Percentiles rank a stretch among this genome's conserved stretches.
Conservation (phyloP, 805 yeast genomes). For the Clavispora carvajalis region DNA sequence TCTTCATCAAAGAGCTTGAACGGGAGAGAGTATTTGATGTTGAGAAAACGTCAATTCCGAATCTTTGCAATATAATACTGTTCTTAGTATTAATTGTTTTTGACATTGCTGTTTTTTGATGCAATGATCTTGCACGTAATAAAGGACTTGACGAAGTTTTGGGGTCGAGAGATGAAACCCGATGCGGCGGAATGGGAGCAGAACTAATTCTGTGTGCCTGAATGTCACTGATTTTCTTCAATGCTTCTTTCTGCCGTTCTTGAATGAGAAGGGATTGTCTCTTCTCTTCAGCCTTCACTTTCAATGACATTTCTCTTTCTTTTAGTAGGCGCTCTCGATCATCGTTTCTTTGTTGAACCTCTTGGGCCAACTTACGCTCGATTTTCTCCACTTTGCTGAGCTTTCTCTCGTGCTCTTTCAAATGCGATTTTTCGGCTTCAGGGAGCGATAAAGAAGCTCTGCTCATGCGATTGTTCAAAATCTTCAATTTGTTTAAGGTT, state of each 20-base stretch:
- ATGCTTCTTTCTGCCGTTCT: constrained; percentile 26
- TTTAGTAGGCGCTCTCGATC: constrained; percentile 6
- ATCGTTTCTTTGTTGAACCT: constrained; percentile 14
- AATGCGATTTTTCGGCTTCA: not conserved
- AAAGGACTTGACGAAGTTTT: constrained; percentile 22
- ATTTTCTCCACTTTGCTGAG: constrained; percentile 9
- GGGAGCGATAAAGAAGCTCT: constrained; percentile 9
- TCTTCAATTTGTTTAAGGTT: constrained; percentile 8
- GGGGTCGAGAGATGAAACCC: constrained; percentile 34
- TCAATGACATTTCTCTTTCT: constrained; percentile 3
- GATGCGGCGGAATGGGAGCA: constrained; percentile 5
- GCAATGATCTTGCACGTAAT: constrained; percentile 34
- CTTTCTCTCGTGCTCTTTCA: not conserved
- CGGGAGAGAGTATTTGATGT: constrained; percentile 12
- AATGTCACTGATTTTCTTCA: constrained; percentile 17
- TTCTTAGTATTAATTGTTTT: constrained; percentile 20
- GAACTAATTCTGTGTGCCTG: constrained; percentile 12
- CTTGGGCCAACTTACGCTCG: constrained; percentile 17
- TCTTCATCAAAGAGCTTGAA: constrained; percentile 22
- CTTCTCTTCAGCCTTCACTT: constrained; percentile 13
- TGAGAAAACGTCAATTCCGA: constrained; percentile 28
- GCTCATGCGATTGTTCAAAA: constrained; percentile 9
- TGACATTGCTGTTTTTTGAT: constrained; percentile 19
- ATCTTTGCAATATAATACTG: constrained; percentile 28
- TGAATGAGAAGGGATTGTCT: constrained; percentile 20